Percentiles rank a stretch among this genome's conserved stretches.
Conservation (phyloP, 805 yeast species). For the Pichia scutulata region DNA sequence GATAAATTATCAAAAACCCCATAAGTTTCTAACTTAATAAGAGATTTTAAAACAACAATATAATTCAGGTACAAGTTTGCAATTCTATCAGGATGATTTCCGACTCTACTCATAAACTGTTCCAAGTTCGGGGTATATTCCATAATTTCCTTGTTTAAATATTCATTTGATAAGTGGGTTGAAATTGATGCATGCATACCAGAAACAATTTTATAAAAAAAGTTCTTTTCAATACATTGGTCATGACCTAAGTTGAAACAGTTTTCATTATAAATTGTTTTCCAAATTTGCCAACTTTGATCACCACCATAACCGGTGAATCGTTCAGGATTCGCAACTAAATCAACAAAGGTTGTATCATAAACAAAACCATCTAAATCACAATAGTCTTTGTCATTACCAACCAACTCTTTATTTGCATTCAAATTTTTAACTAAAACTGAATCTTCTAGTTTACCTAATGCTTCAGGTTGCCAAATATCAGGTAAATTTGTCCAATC, state of each 20-base stretch:
- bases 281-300: slow-evolving; percentile 90
- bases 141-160: slow-evolving; percentile 58
- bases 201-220: slow-evolving; percentile 77
- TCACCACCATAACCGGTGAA: slow-evolving; percentile 95
- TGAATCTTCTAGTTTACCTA: slow-evolving; percentile 44
- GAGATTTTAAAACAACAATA: slow-evolving; percentile 75
- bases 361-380: slow-evolving; percentile 52
- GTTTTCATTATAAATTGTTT: slow-evolving; percentile 84
- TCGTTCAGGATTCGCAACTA: slow-evolving; percentile 86
- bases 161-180: slow-evolving; percentile 85
- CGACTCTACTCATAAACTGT: slow-evolving; percentile 83
- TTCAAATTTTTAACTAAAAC: slow-evolving; percentile 28
- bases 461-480: slow-evolving; percentile 62
- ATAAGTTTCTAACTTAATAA: slow-evolving; percentile 45
- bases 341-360: slow-evolving; percentile 75
- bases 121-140: slow-evolving; percentile 78
- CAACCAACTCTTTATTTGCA: slow-evolving; percentile 15
- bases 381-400: slow-evolving; percentile 46
- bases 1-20: slow-evolving; percentile 23
- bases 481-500: slow-evolving; percentile 67
- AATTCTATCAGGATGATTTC: slow-evolving; percentile 80
- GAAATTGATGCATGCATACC: slow-evolving; percentile 97
- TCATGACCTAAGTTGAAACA: slow-evolving; percentile 50
- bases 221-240: slow-evolving; percentile 76
- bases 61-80: slow-evolving; percentile 89